Base-by-base conservation (phyloP, 768 basidiomycete genomes). In the Phylloporus rhodoxanthus region DNA sequence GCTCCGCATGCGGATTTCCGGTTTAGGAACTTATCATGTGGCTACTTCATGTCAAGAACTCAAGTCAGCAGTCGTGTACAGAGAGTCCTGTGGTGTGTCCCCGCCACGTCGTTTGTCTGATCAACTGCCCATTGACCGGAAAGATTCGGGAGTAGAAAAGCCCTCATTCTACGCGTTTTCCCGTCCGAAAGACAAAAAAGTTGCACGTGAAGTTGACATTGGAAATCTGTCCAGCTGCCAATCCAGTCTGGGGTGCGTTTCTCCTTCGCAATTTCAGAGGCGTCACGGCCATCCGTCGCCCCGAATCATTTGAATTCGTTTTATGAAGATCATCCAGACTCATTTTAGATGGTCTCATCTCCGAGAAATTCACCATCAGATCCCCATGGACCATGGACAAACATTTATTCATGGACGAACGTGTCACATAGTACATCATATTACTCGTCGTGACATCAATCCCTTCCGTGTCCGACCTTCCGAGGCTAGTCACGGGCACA, bases 1-100 rank as follows among this genome's bases (percentile, higher is more conserved):
- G 63, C 65, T 65, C 56, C 58, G 15, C 57, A 59, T 43, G 43
- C 38, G 49, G 48, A 37, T 57, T 53, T 56, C 66, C 58, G 25
- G 32, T 64, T 59, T 59, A 34, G 62, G 56, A 14, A 43, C 8
- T n/a, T n/a, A 34, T 29, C 47, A 40, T 50, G 62, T 64, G 50
- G 62, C 54, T 33, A 15, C 32, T 14, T 33, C 8, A 7, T 28
- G 26, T 28, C 26, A 28, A 28, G n/a, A n/a, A n/a, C n/a, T n/a
- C n/a, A n/a, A n/a, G n/a, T n/a, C n/a, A n/a, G n/a, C n/a, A n/a
- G n/a, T 25, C 25, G 25, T 25, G 25, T 25, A 25, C 25, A 25
- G 25, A 25, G 25, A n/a, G n/a, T n/a, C n/a, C n/a, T n/a, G n/a
- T n/a, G n/a, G n/a, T n/a, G n/a, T n/a, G n/a, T n/a, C n/a, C n/a